Conservation (phyloP, 352 stramenopile species). For the Globisporangium cylindrosporum region DNA sequence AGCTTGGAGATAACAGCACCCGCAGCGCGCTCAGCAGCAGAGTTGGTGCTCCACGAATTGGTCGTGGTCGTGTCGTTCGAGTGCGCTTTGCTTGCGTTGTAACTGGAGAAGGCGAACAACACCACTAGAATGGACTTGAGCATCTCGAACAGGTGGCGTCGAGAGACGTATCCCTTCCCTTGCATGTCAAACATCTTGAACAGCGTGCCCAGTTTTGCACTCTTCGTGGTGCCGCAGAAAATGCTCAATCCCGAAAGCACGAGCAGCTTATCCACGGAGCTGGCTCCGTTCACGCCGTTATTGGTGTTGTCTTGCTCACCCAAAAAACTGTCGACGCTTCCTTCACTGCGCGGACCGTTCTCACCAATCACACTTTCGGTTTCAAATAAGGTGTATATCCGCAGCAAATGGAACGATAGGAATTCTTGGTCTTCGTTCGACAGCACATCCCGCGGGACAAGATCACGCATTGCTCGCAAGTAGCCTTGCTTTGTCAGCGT, state of each 20-base stretch:
- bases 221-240: constrained; percentile 94
- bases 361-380: constrained; percentile 55
- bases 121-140: constrained; percentile 80
- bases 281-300: constrained; percentile 26
- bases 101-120: constrained; percentile 83
- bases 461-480: constrained; percentile 70
- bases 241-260: constrained; percentile 88
- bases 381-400: constrained; percentile 83
- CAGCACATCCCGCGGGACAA: constrained; percentile 66
- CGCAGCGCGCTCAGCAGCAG: constrained; percentile 82
- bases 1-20: constrained; percentile 89
- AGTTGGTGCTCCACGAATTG: constrained; percentile 74
- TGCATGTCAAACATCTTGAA: constrained; percentile 82
- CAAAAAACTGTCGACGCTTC: constrained; percentile 19
- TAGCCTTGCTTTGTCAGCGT: constrained; percentile 73
- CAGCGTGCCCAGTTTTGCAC: constrained; percentile 88
- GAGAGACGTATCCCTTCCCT: constrained; percentile 56
- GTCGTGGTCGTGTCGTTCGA: constrained; percentile 57
- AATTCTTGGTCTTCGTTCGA: constrained; percentile 88
- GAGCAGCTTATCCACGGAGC: constrained; percentile 72
- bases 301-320: constrained; percentile 24
- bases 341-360: constrained; percentile 25
- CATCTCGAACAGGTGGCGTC: constrained; percentile 77
- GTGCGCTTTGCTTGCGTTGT: constrained; percentile 57
- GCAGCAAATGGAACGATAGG: constrained; percentile 80